A percentile compares a stretch with the other conserved stretches of the same genome.
Evolutionary conservation across 208 protist species (phyloP).

Genomic region (Crithidia mellificae): DNA sequence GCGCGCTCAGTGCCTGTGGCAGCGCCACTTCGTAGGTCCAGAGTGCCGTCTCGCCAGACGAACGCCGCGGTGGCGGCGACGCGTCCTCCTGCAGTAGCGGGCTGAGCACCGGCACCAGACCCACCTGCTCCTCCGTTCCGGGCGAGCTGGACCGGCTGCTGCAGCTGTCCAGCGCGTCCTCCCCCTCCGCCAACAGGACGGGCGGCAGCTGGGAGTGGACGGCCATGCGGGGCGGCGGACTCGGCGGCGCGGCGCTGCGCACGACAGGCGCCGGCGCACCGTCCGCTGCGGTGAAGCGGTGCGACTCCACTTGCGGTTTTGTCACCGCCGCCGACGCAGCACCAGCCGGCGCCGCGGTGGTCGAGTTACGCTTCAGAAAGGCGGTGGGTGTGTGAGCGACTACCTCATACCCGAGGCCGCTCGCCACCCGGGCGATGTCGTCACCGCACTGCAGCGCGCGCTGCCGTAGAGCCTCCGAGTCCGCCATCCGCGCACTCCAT

Average conservation of each 20-base stretch:
- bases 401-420: constrained; percentile 52
- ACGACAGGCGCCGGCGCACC: neutral
- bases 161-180: constrained; percentile 13
- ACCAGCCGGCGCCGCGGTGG: neutral
- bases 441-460: constrained; percentile 38
- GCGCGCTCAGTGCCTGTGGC: constrained; percentile 3
- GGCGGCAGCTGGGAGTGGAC: neutral
- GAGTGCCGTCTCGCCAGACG: neutral
- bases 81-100: constrained; percentile 18
- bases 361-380: constrained; percentile 15
- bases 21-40: constrained; percentile 7
- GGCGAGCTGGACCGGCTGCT: constrained; percentile 29
- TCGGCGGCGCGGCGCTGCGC: neutral
- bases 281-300: neutral
- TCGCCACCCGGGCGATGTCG: constrained; percentile 43
- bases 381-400: constrained; percentile 31
- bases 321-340: neutral
- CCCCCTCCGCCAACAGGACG: constrained; percentile 3
- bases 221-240: neutral
- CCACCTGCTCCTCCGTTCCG: constrained; percentile 32
- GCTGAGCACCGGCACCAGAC: constrained; percentile 29
- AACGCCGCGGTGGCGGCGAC: neutral
- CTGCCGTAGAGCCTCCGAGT: constrained; percentile 46
- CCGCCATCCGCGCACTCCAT: constrained; percentile 18
- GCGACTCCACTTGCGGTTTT: constrained; percentile 6